phyloP scores from a whole-genome alignment of 495 filamentous ascomycete genomes.

The Tuber magnatum region DNA sequence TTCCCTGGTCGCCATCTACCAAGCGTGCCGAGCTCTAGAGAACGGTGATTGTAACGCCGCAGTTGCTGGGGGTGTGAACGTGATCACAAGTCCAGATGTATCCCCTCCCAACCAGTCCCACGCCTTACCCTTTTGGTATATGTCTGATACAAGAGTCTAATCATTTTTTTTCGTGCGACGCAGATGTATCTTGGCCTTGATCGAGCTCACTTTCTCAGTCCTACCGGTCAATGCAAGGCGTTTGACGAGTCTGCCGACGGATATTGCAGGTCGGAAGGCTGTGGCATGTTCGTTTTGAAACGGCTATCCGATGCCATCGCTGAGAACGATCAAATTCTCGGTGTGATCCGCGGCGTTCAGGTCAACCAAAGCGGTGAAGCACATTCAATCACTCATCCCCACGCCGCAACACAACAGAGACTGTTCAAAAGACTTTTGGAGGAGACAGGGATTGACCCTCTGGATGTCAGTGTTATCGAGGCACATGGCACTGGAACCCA shows the following conservation, averaged over 20 bases:
- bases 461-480: constrained; percentile 72
- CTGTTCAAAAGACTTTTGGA: constrained; percentile 64
- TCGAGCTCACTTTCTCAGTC: constrained; percentile 73
- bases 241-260: constrained; percentile 72
- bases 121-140: background rate
- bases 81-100: constrained; percentile 52
- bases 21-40: constrained; percentile 76
- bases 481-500: constrained; percentile 89
- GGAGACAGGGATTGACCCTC: constrained; percentile 62
- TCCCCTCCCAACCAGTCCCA: constrained; percentile 32
- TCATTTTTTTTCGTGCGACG: constrained; percentile 52
- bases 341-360: constrained; percentile 57
- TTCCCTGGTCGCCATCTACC: constrained; percentile 71
- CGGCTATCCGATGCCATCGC: constrained; percentile 64
- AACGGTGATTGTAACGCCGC: constrained; percentile 78
- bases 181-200: constrained; percentile 54
- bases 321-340: constrained; percentile 68
- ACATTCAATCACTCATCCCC: constrained; percentile 77
- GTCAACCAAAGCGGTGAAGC: constrained; percentile 73
- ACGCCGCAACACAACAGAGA: constrained; percentile 61
- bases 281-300: constrained; percentile 66
- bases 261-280: constrained; percentile 68
- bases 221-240: constrained; percentile 71
- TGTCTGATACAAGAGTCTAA: constrained; percentile 67
- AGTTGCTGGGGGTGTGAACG: constrained; percentile 62